Evolutionary conservation across 441 rosid genomes (phyloP).

Genomic region (Populus hybrid): DNA sequence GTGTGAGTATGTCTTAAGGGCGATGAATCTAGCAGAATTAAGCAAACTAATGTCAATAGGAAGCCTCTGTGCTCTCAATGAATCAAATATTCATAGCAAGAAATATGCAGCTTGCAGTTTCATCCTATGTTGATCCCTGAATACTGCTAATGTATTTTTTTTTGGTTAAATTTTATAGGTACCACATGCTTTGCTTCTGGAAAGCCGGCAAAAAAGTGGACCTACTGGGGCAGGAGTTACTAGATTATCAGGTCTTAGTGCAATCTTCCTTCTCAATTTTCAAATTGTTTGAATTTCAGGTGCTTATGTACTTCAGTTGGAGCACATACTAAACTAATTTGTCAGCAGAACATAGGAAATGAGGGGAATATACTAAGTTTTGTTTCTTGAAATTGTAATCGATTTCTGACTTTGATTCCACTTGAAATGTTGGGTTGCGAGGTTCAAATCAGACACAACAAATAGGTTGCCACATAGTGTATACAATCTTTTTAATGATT

Average conservation of each 20-base stretch:
- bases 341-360: background rate
- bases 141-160: background rate
- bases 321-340: too few species aligned
- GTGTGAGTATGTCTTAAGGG: background rate
- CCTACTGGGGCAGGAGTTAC: constrained; percentile 97
- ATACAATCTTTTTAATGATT: background rate
- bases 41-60: background rate
- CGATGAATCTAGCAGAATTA: background rate
- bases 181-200: constrained; percentile 87
- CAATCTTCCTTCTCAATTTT: background rate
- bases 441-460: background rate
- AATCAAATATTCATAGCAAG: background rate
- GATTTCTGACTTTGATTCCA: background rate
- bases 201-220: constrained; percentile 91
- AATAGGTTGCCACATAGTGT: background rate
- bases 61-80: background rate
- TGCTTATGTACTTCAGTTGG: background rate
- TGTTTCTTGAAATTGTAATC: constrained; percentile 8
- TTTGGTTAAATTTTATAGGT: constrained; percentile 35
- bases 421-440: background rate
- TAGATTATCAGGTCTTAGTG: constrained; percentile 17
- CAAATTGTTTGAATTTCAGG: background rate
- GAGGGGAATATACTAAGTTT: background rate
- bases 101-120: background rate
- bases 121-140: background rate